phyloP scores from a whole-genome alignment of 805 yeast species.

The Pichia scutulata region DNA sequence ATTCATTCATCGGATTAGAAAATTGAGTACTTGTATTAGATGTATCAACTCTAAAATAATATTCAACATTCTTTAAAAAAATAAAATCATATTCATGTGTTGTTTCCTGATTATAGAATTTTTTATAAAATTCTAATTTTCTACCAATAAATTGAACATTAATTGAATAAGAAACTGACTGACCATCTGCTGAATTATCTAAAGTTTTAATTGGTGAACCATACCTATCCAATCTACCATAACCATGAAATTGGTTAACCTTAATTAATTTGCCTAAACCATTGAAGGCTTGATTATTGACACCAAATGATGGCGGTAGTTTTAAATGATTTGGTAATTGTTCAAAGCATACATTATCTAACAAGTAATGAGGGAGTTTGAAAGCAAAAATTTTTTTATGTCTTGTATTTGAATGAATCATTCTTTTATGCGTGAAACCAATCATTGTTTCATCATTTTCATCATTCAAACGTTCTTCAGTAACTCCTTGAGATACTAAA shows the following conservation, averaged over 20 bases:
- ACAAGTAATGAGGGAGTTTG: constrained; percentile 42
- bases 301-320: constrained; percentile 37
- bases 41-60: constrained; percentile 18
- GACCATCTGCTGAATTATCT: constrained; percentile 36
- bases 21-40: not conserved
- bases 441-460: constrained; percentile 20
- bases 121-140: constrained; percentile 23
- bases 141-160: constrained; percentile 50
- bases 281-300: constrained; percentile 21
- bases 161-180: constrained; percentile 42
- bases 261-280: constrained; percentile 21
- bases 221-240: constrained; percentile 39
- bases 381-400: constrained; percentile 54
- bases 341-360: constrained; percentile 47
- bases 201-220: constrained; percentile 48
- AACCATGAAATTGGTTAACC: constrained; percentile 38
- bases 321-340: constrained; percentile 28
- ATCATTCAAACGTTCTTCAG: constrained; percentile 8
- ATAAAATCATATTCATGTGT: constrained; percentile 21
- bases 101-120: constrained; percentile 14
- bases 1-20: not conserved
- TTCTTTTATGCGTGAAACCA: constrained; percentile 39
- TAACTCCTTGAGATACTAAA: constrained; percentile 6
- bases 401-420: constrained; percentile 37
- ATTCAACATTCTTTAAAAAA: constrained; percentile 14